Evolutionary conservation across 176 grass and related monocot species (phyloP).

Genomic region (Luzula sylvatica): DNA sequence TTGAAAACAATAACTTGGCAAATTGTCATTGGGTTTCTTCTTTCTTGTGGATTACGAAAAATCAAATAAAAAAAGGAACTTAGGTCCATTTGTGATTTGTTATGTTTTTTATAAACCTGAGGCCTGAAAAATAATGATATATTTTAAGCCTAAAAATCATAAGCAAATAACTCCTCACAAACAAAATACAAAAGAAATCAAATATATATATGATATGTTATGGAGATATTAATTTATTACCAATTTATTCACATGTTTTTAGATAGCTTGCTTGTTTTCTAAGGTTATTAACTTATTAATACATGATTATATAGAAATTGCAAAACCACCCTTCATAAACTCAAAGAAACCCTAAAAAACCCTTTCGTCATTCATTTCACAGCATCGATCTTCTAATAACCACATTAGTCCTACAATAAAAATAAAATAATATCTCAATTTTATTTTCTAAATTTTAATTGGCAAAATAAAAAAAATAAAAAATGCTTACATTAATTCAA

Average conservation of each 20-base stretch:
- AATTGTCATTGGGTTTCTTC: no score
- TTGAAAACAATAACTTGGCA: no score
- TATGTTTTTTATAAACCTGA: not conserved
- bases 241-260: no score
- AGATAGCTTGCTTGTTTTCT: not conserved
- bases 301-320: not conserved
- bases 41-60: no score
- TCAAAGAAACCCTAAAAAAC: not conserved
- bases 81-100: no score
- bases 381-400: slow-evolving; percentile 10
- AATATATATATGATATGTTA: not conserved
- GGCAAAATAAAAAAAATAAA: not conserved
- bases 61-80: no score
- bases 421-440: not conserved
- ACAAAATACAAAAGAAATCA: not conserved
- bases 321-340: not conserved
- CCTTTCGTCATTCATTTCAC: not conserved
- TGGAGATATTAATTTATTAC: not conserved
- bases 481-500: slow-evolving; percentile 67
- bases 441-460: not conserved
- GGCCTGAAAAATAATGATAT: not conserved
- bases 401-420: slow-evolving; percentile 9
- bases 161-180: not conserved
- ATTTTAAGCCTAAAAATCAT: not conserved
- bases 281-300: not conserved